These are phyloP conservation scores for Diplosphaera chodatii DNA, from an alignment of 139 green algal species.

Conservation along the genomic window DNA sequence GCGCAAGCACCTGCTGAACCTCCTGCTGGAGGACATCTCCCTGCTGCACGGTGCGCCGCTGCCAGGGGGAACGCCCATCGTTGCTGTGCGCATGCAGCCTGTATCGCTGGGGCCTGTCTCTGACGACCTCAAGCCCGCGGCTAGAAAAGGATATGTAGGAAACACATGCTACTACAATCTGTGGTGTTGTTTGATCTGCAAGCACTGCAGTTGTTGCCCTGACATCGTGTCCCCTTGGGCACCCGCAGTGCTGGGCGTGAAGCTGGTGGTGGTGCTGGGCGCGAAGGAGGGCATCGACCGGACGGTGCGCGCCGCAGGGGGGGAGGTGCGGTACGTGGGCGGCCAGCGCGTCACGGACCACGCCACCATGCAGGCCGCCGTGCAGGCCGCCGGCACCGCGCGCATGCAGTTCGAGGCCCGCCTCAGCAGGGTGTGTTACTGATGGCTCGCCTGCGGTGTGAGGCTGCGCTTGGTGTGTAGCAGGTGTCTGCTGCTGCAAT, in stretches of 20 bases:
- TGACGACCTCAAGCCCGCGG: too few species aligned
- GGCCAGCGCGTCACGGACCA: conserved; percentile 68
- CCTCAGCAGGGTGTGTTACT: conserved; percentile 51
- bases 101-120: not conserved
- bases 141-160: too few species aligned
- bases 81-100: not conserved
- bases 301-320: not conserved
- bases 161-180: too few species aligned
- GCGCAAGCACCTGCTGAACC: conserved; percentile 37
- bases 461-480: too few species aligned
- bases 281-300: conserved; percentile 41
- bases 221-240: too few species aligned
- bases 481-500: too few species aligned
- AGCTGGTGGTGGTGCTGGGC: conserved; percentile 83
- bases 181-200: not conserved
- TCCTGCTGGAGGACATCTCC: conserved; percentile 75
- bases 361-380: conserved; percentile 18
- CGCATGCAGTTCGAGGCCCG: conserved; percentile 44
- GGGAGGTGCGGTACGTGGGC: conserved; percentile 33
- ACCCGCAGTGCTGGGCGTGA: conserved; percentile 68
- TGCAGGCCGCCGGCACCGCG: conserved; percentile 24
- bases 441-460: too few species aligned
- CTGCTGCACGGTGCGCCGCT: conserved; percentile 69
- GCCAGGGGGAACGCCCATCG: not conserved
- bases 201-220: not conserved